A percentile compares a stretch with the other conserved stretches of the same genome.
phyloP scores from a whole-genome alignment of 2,329 filamentous ascomycete genomes.

The Sclerotinia nivalis region DNA sequence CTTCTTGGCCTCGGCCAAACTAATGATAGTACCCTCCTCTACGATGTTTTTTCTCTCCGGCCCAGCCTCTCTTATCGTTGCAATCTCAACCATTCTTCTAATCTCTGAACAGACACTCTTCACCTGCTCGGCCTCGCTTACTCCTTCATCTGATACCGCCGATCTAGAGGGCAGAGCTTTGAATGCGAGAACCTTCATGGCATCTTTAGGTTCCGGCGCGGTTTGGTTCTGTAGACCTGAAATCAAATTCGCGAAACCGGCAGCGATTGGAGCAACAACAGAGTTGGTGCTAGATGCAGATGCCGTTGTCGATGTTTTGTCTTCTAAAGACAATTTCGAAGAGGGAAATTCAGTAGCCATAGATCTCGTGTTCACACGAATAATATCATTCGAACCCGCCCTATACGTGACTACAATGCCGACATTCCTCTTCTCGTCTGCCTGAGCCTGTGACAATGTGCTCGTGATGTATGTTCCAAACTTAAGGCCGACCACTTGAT shows the following conservation, averaged over 20 bases:
- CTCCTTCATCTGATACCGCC: constrained; percentile 40
- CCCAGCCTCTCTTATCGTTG: constrained; percentile 43
- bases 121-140: constrained; percentile 40
- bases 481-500: constrained; percentile 70
- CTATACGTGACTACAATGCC: constrained; percentile 80
- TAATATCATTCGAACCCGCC: constrained; percentile 68
- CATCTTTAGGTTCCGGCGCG: constrained; percentile 26
- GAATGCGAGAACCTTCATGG: constrained; percentile 50
- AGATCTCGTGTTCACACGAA: constrained; percentile 82
- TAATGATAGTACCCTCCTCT: constrained; percentile 72
- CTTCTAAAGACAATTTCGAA: constrained; percentile 37
- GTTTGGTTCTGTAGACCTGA: constrained; percentile 19
- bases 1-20: constrained; percentile 78
- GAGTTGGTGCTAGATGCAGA: constrained; percentile 21
- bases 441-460: constrained; percentile 74
- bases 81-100: constrained; percentile 55
- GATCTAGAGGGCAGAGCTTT: constrained; percentile 54
- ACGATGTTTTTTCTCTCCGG: constrained; percentile 50
- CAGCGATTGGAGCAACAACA: constrained; percentile 28
- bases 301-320: constrained; percentile 26
- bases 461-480: constrained; percentile 89
- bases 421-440: constrained; percentile 77
- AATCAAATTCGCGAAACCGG: constrained; percentile 16
- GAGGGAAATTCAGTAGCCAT: constrained; percentile 55
- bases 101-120: constrained; percentile 25